These are phyloP conservation scores for Pseudophaeomoniella oleicola DNA, from an alignment of 2,329 filamentous ascomycete genomes.

Conservation along the genomic window DNA sequence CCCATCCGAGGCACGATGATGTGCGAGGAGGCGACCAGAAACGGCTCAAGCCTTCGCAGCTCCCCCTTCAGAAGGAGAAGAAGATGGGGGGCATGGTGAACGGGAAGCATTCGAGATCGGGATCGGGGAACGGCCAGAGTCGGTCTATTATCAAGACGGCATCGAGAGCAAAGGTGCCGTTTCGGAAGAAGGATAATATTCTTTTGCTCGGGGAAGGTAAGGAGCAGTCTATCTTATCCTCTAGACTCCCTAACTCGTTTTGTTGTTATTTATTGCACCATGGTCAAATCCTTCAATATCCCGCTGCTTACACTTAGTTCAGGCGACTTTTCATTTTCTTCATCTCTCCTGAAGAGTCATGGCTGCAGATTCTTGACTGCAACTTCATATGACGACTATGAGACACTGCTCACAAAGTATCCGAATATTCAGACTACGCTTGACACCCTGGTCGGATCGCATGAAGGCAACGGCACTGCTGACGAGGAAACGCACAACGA, in stretches of 20 bases:
- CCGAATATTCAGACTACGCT: conserved; percentile 39
- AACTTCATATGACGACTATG: conserved; percentile 29
- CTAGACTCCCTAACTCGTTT: background rate
- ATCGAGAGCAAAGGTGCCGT: conserved; percentile 15
- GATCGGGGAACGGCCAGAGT: background rate
- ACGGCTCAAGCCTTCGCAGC: background rate
- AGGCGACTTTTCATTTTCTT: conserved; percentile 34
- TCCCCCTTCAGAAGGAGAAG: too few species aligned
- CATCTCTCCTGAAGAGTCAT: conserved; percentile 26
- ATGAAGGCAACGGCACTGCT: background rate
- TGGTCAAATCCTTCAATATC: background rate
- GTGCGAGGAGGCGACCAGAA: background rate
- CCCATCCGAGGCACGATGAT: background rate
- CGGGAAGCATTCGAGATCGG: background rate
- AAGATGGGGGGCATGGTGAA: background rate
- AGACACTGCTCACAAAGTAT: conserved; percentile 53
- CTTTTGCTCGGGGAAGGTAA: conserved; percentile 30
- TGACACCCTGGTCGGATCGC: background rate
- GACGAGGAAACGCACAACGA: conserved; percentile 19
- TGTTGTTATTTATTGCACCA: conserved; percentile 1
- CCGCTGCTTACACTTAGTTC: background rate
- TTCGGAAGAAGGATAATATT: conserved; percentile 24
- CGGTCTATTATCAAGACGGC: background rate
- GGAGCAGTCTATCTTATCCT: conserved; percentile 8
- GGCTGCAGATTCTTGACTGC: conserved; percentile 23